A percentile compares a stretch with the other conserved stretches of the same genome.
phyloP scores from a whole-genome alignment of 192 early-diverging fungal genomes.

The Geranomyces michiganensis region DNA sequence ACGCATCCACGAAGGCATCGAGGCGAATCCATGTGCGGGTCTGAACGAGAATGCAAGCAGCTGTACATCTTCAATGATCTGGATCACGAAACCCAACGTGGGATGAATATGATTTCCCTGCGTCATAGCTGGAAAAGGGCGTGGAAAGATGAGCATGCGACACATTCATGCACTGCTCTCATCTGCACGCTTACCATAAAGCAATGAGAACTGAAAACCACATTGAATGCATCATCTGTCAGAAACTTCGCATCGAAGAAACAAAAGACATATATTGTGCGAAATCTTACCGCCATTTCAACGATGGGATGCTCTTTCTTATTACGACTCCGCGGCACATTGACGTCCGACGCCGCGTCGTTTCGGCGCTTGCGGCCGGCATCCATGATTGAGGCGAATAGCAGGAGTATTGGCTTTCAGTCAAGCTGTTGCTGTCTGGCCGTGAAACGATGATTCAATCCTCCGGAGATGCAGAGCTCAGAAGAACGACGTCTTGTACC shows the following conservation, averaged over 20 bases:
- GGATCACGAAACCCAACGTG: conserved; percentile 1
- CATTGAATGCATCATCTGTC: neutral
- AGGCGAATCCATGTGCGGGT: conserved; percentile 7
- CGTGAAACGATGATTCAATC: neutral
- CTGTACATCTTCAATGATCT: conserved; percentile 29
- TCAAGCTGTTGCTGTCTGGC: neutral
- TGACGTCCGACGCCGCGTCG: neutral
- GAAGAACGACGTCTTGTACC: too few species aligned
- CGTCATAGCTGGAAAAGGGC: conserved; percentile 17
- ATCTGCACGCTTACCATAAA: neutral
- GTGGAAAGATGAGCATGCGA: neutral
- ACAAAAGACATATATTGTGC: too few species aligned
- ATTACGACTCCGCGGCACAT: conserved; percentile 2
- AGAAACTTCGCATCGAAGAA: neutral
- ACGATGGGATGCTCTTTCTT: conserved; percentile 7
- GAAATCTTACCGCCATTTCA: neutral
- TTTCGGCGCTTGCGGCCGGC: neutral
- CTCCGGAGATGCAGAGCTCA: too few species aligned
- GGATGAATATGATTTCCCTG: conserved; percentile 29
- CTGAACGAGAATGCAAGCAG: conserved; percentile 28
- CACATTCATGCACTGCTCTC: neutral
- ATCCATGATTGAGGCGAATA: neutral
- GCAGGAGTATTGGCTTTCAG: neutral
- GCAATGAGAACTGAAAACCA: neutral
- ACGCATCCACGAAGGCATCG: conserved; percentile 32